These are phyloP conservation scores for Grosmannia serpens DNA, from an alignment of 2,329 filamentous ascomycete species.

Conservation along the genomic window DNA sequence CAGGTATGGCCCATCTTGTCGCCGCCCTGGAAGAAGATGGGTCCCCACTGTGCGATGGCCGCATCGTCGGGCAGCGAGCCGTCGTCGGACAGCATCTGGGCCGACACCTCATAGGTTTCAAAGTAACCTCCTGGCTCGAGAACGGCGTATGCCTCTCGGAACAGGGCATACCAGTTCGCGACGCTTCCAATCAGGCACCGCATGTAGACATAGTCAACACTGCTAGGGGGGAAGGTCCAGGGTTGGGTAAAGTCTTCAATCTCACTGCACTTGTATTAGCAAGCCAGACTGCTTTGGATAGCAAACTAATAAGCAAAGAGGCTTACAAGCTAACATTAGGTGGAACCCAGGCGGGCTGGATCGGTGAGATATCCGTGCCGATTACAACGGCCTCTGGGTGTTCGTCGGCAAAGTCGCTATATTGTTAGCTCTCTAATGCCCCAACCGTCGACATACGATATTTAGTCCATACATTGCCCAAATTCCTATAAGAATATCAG, in stretches of 20 bases:
- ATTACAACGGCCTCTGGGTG: not conserved
- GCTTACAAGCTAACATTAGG: slow-evolving; percentile 23
- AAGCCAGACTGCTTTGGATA: not conserved
- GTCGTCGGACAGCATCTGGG: slow-evolving; percentile 15
- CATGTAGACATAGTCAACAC: slow-evolving; percentile 49
- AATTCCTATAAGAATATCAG: not conserved
- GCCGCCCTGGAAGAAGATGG: slow-evolving; percentile 22
- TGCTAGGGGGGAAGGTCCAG: slow-evolving; percentile 32
- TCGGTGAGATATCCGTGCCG: not conserved
- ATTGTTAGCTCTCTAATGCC: not conserved
- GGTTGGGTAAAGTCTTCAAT: slow-evolving; percentile 46
- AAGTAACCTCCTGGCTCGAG: slow-evolving; percentile 17
- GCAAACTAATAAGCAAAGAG: not conserved
- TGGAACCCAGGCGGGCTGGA: not conserved
- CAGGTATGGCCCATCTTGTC: slow-evolving; percentile 30
- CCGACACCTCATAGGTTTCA: slow-evolving; percentile 12
- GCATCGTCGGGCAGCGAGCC: slow-evolving; percentile 9
- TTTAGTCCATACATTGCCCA: not conserved
- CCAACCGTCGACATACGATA: rapidly evolving
- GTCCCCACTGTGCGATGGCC: slow-evolving; percentile 11
- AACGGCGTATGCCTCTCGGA: slow-evolving; percentile 24
- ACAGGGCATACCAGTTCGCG: slow-evolving; percentile 34
- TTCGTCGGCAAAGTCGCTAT: not conserved
- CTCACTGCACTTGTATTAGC: slow-evolving; percentile 19
- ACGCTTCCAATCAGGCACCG: slow-evolving; percentile 42